These are phyloP conservation scores for Aspergillus steynii DNA, from an alignment of 495 filamentous ascomycete species.

Conservation along the genomic window DNA sequence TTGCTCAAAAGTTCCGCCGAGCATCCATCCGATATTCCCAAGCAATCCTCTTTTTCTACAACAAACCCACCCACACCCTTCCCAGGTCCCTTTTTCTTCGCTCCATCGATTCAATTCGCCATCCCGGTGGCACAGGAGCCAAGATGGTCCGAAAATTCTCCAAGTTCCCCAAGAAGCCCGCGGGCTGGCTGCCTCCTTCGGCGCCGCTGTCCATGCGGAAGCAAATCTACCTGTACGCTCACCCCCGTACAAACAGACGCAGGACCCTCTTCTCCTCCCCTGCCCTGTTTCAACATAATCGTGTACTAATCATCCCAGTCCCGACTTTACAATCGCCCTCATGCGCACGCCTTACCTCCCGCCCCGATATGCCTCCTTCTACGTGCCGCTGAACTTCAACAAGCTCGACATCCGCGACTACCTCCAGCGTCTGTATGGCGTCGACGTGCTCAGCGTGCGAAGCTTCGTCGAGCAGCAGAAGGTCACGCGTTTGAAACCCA, in stretches of 20 bases:
- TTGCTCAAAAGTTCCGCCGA: constrained; percentile 34
- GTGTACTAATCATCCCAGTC: constrained; percentile 50
- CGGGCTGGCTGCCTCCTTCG: constrained; percentile 19
- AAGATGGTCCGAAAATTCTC: constrained; percentile 40
- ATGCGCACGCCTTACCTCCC: constrained; percentile 70
- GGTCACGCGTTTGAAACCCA: constrained; percentile 42
- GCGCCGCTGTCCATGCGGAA: constrained; percentile 43
- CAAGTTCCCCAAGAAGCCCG: constrained; percentile 30
- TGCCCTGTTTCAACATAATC: constrained; percentile 6
- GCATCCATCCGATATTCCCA: background rate
- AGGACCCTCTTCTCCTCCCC: constrained; percentile 9
- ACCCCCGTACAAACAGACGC: constrained; percentile 5
- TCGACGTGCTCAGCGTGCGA: constrained; percentile 66
- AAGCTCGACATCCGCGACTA: constrained; percentile 93
- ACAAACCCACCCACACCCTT: constrained; percentile 1
- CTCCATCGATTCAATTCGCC: background rate
- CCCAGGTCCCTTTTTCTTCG: background rate
- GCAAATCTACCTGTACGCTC: constrained; percentile 67
- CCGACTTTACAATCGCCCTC: constrained; percentile 74
- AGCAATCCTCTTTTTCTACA: background rate
- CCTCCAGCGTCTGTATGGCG: constrained; percentile 72
- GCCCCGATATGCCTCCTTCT: constrained; percentile 77
- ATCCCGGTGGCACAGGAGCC: constrained; percentile 5
- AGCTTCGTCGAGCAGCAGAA: constrained; percentile 74
- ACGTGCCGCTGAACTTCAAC: constrained; percentile 82